Conservation (phyloP, 495 filamentous ascomycete species). For the Aspergillus campestris region DNA sequence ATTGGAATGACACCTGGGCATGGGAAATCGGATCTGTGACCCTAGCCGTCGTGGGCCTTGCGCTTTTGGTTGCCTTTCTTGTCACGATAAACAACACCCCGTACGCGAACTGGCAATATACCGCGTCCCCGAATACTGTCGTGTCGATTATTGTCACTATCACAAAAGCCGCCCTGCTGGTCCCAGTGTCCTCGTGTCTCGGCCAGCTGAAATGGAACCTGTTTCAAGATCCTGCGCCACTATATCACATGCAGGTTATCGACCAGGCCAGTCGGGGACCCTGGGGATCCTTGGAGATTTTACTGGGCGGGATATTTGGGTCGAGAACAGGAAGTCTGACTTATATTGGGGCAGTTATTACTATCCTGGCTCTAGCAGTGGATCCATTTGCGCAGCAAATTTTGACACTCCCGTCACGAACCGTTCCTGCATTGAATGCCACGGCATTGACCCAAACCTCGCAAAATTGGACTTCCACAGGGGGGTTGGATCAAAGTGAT, state of each 20-base stretch:
- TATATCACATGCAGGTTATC: slow-evolving; percentile 1
- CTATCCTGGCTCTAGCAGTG: slow-evolving; percentile 3
- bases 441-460: no score
- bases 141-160: slow-evolving; percentile 4
- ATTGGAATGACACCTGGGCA: slow-evolving; percentile 2
- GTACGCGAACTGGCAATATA: slow-evolving; percentile 6
- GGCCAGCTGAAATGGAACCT: slow-evolving; percentile 10
- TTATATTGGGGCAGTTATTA: slow-evolving; percentile 2
- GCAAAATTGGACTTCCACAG: no score
- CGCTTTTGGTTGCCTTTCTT: slow-evolving; percentile 3
- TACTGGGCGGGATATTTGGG: neutral
- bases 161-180: slow-evolving; percentile 1
- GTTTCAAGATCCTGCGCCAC: neutral
- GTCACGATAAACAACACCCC: neutral
- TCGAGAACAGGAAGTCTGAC: neutral
- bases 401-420: slow-evolving; percentile 1
- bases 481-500: no score
- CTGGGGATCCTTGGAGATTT: slow-evolving; percentile 4
- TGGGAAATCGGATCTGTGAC: slow-evolving; percentile 1
- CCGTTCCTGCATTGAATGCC: no score
- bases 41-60: neutral
- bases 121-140: slow-evolving; percentile 4
- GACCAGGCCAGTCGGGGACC: slow-evolving; percentile 9
- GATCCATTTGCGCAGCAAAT: slow-evolving; percentile 11
- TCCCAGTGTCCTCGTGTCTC: slow-evolving; percentile 1